A percentile compares a stretch with the other conserved stretches of the same genome.
Conservation (phyloP, 768 basidiomycete species). For the Russula compacta region DNA sequence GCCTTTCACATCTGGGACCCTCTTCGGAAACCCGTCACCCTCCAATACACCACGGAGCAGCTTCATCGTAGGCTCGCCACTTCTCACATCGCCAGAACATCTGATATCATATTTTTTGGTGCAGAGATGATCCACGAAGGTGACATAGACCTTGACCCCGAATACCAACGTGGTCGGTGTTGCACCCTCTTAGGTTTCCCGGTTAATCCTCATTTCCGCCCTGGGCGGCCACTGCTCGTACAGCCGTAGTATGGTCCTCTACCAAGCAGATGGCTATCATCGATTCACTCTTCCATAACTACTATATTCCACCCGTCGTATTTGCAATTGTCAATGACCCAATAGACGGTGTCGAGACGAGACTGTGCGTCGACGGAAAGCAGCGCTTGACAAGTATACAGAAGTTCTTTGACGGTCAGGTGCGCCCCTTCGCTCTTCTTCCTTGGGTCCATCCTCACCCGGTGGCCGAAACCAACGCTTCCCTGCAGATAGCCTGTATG, state of each 20-base stretch:
- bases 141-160: conserved; percentile 57
- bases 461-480: no score
- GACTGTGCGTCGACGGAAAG: conserved; percentile 70
- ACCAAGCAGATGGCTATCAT: conserved; percentile 65
- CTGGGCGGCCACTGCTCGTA: no score
- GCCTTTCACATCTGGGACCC: conserved; percentile 21
- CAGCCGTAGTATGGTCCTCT: conserved; percentile 75
- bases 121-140: conserved; percentile 60
- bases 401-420: conserved; percentile 63
- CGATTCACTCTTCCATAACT: conserved; percentile 71
- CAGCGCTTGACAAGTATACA: conserved; percentile 70
- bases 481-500: conserved; percentile 45
- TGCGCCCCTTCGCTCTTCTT: conserved; percentile 26
- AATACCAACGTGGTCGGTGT: conserved; percentile 59
- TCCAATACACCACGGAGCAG: conserved; percentile 21
- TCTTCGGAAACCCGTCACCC: conserved; percentile 17
- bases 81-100: background rate
- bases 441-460: background rate
- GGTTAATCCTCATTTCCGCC: background rate
- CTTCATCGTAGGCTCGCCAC: conserved; percentile 22
- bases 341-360: conserved; percentile 33
- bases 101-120: background rate
- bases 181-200: background rate
- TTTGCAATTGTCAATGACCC: conserved; percentile 37
- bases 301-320: conserved; percentile 74